These are phyloP conservation scores for Dactylis glomerata DNA, from an alignment of 176 grass and related monocot species.

Conservation along the genomic window DNA sequence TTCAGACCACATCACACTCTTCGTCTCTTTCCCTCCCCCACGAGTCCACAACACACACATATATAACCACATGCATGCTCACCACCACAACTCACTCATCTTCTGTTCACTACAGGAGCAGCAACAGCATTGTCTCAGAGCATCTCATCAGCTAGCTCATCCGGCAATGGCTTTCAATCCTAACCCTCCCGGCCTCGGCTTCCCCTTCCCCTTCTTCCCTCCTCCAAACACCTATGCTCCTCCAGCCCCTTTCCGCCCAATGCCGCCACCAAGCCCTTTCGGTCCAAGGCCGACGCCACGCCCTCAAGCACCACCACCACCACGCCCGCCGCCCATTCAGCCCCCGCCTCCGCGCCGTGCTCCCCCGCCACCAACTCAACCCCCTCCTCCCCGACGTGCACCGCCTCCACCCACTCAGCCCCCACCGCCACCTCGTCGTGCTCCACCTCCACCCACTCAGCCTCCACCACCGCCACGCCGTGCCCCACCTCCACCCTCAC, in stretches of 20 bases:
- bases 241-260: background rate
- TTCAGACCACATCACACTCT: conserved; percentile 19
- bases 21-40: conserved; percentile 15
- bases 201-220: conserved; percentile 47
- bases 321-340: conserved; percentile 21
- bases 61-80: conserved; percentile 34
- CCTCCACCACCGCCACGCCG: background rate
- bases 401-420: conserved; percentile 7
- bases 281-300: background rate
- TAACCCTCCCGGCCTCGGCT: conserved; percentile 21
- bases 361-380: conserved; percentile 9
- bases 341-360: background rate
- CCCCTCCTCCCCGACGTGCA: conserved; percentile 4
- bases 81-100: conserved; percentile 29
- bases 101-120: conserved; percentile 19
- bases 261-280: conserved; percentile 6
- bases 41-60: background rate
- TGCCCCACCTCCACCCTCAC: background rate
- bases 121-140: background rate
- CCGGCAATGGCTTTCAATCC: conserved; percentile 47
- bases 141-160: background rate
- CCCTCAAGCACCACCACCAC: background rate
- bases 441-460: background rate
- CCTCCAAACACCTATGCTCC: conserved; percentile 34
- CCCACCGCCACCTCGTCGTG: background rate